These are phyloP conservation scores for Liquidambar formosana DNA, from an alignment of 164 flowering plant genomes.

Conservation along the genomic window DNA sequence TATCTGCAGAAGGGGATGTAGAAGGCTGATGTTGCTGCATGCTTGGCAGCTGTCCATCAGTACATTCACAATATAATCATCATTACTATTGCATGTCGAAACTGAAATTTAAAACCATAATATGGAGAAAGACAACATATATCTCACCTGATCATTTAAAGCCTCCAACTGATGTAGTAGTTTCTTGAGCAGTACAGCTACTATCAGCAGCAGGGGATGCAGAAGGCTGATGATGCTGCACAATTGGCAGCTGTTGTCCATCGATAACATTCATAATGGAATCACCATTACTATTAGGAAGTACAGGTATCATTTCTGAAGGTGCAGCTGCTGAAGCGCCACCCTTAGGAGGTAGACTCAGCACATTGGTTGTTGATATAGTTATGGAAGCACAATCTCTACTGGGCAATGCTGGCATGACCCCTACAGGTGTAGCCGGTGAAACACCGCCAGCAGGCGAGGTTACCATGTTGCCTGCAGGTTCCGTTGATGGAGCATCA, in stretches of 20 bases:
- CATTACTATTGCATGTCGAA: background rate
- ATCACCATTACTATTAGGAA: slow-evolving; percentile 7
- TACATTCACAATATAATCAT: slow-evolving; percentile 9
- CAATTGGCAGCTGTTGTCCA: slow-evolving; percentile 8
- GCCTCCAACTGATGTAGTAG: slow-evolving; percentile 5
- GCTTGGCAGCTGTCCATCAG: slow-evolving; percentile 7
- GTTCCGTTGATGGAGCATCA: too few species aligned
- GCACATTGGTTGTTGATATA: slow-evolving; percentile 5
- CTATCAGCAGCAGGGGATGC: slow-evolving; percentile 7
- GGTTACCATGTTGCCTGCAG: too few species aligned
- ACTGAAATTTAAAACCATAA: background rate
- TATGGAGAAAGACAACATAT: background rate
- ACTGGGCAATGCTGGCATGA: background rate
- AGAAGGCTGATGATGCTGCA: slow-evolving; percentile 19
- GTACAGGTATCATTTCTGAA: background rate
- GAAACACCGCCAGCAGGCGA: background rate
- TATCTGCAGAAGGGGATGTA: slow-evolving; percentile 7
- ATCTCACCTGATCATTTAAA: slow-evolving; percentile 21
- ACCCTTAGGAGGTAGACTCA: slow-evolving; percentile 6
- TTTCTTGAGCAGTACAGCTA: slow-evolving; percentile 11
- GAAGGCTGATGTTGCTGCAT: slow-evolving; percentile 19
- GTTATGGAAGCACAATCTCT: slow-evolving; percentile 1
- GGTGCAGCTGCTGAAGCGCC: slow-evolving; percentile 10
- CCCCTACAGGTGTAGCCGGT: background rate
- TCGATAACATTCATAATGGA: background rate